Base-by-base conservation (phyloP, 2,329 filamentous ascomycete species). In the Fusarium continuum region DNA sequence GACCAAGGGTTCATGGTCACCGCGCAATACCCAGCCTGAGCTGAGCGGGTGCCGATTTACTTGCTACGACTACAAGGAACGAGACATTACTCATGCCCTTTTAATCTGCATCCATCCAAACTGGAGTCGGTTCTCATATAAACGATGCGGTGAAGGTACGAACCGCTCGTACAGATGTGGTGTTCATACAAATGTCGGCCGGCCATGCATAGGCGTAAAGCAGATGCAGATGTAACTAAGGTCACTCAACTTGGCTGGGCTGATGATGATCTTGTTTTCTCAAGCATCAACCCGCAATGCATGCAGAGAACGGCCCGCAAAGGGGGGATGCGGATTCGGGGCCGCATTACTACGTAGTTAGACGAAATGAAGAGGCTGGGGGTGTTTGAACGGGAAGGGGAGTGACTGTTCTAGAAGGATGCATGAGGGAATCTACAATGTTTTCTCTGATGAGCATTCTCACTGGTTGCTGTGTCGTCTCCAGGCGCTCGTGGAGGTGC, bases 61-160 rank as follows among this genome's bases (percentile, higher is more conserved):
- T 50, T 26, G 17, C 14, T 28, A 28, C 26, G 38, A 31, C 16
- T 38, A 28, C 36, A 16, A n/a, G 19, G 39, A 45, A 41, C 38
- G 40, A 45, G 25, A 45, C 26, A 23, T n/a, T 8, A 23, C 17
- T 26, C 22, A 16, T 14, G 10, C 14, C 14, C 19, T 20, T 19
- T 54, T 60, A 34, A 19, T 38, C 49, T 60, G 53, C 49, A 36
- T 7, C 20, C 32, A n/a, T 20, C 6, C 4, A 19, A 31, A 8
- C 34, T 40, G 22, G 22, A 56, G 28, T 28, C 13, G n/a, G 19
- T 34, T 55, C 45, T 54, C 20, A 29, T 16, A 20, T 31, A 19
- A 38, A 59, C 43, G 50, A 62, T 65, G 61, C 61, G 61, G 61
- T 65, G 61, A 65, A 52, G 56, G 25, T 6, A 36, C 14, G 16